phyloP scores from a whole-genome alignment of 177 flowering plant genomes.

The Vitis hybrid region DNA sequence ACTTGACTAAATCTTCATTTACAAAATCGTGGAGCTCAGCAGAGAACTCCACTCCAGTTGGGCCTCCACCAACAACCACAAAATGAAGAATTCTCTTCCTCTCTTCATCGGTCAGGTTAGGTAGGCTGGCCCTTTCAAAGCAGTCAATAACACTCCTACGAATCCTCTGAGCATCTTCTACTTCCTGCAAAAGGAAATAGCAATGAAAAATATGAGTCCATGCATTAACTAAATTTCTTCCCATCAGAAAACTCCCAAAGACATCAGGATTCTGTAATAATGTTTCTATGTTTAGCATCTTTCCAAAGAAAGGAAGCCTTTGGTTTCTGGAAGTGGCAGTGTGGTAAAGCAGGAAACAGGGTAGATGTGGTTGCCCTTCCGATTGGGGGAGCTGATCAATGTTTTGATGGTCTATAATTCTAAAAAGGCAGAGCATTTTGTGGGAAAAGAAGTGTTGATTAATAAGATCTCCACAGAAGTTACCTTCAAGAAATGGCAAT shows the following conservation, averaged over 20 bases:
- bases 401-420: background rate
- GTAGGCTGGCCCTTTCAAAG: slow-evolving; percentile 74
- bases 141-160: slow-evolving; percentile 68
- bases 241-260: background rate
- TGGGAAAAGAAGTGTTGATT: background rate
- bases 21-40: slow-evolving; percentile 85
- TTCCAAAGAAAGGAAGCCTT: no score
- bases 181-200: slow-evolving; percentile 45
- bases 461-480: background rate
- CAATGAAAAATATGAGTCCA: background rate
- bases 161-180: slow-evolving; percentile 82
- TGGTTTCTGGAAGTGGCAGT: no score
- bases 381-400: no score
- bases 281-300: no score
- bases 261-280: background rate
- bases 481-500: slow-evolving; percentile 95
- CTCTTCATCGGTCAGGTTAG: slow-evolving; percentile 64
- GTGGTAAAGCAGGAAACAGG: no score
- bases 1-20: slow-evolving; percentile 55
- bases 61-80: slow-evolving; percentile 93
- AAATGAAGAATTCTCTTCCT: slow-evolving; percentile 71
- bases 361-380: no score
- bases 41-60: slow-evolving; percentile 91
- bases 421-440: background rate
- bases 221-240: background rate